Evolutionary conservation across 495 filamentous ascomycete genomes (phyloP), one percentile per base, ranked within the genome.

Genomic region (Neurospora discreta): DNA sequence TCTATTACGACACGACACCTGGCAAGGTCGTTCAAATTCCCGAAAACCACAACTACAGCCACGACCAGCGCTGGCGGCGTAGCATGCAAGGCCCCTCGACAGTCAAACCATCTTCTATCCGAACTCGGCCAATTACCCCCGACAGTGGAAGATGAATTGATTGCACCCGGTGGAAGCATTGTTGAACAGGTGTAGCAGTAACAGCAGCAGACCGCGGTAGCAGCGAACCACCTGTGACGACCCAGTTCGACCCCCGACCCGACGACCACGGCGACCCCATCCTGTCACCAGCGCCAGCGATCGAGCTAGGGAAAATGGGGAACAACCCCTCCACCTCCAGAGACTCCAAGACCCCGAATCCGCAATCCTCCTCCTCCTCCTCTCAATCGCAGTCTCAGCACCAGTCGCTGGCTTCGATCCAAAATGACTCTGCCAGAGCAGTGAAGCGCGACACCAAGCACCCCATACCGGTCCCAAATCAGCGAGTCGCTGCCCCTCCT

Each of bases 401-500:
- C 71, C 77, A 77, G 71, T 70, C 70, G 36, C 75, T 72, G 20
- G 26, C 72, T 65, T 60, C 42, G 42, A 52, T 42, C 70, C 77
- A 77, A 71, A 67, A 76, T 78, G 77, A 78, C 20, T 71, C 74
- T 44, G 70, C 73, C 44, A 74, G 75, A 18, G 71, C 75, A 11
- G 75, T 77, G 76, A 80, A 77, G 74, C 78, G 75, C 44, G 78
- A 78, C 74, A 74, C 72, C 73, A 73, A 70, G 68, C 75, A 80
- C 71, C 78, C 75, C 44, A 74, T 80, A 39, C 77, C 78, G 65
- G 75, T 80, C 68, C 78, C 79, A 43, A 73, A 73, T 71, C 80
- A 80, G 74, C 78, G 84, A 73, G 78, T 80, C 73, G 81, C 85
- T 75, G 85, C 84, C 65, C 84, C 85, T 38, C 85, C 85, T 70